Conservation (phyloP, 805 yeast species). For the Candida argentea region DNA sequence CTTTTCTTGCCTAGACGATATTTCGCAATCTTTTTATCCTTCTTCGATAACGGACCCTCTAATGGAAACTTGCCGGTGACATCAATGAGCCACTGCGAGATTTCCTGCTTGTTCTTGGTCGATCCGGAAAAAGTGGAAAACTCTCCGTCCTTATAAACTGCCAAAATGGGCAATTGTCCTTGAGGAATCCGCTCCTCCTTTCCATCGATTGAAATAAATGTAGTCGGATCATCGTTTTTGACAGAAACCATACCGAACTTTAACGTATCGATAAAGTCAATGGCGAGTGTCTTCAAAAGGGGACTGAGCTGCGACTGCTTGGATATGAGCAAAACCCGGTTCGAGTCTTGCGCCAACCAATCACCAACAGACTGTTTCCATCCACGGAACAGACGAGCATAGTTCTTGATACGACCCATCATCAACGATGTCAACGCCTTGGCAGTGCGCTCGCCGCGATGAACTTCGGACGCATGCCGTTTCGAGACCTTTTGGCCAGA, state of each 20-base stretch:
- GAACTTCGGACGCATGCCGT: constrained; percentile 37
- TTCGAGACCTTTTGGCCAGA: constrained; percentile 10
- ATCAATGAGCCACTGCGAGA: constrained; percentile 24
- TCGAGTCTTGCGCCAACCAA: constrained; percentile 20
- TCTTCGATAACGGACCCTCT: constrained; percentile 30
- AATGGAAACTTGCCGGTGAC: constrained; percentile 16
- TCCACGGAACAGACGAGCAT: constrained; percentile 40
- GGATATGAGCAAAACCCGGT: constrained; percentile 44
- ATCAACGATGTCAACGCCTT: constrained; percentile 46
- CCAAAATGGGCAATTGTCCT: constrained; percentile 16
- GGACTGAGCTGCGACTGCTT: constrained; percentile 41
- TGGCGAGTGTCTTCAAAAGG: constrained; percentile 52
- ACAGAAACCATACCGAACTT: constrained; percentile 38
- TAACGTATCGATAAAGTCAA: constrained; percentile 49
- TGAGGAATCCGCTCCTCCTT: constrained; percentile 12
- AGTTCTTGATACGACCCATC: constrained; percentile 52
- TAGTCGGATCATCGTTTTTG: constrained; percentile 7
- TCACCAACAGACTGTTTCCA: constrained; percentile 12
- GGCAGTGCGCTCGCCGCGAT: constrained; percentile 51
- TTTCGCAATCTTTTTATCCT: constrained; percentile 18
- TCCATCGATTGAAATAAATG: constrained; percentile 13
- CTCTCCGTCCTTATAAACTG: constrained; percentile 13
- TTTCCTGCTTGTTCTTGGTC: constrained; percentile 18
- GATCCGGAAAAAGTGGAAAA: constrained; percentile 14
- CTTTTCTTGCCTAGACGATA: constrained; percentile 20